Percentiles rank a stretch among this genome's conserved stretches.
Conservation (phyloP, 1,284 basidiomycete genomes). For the Ganoderma multipileum region DNA sequence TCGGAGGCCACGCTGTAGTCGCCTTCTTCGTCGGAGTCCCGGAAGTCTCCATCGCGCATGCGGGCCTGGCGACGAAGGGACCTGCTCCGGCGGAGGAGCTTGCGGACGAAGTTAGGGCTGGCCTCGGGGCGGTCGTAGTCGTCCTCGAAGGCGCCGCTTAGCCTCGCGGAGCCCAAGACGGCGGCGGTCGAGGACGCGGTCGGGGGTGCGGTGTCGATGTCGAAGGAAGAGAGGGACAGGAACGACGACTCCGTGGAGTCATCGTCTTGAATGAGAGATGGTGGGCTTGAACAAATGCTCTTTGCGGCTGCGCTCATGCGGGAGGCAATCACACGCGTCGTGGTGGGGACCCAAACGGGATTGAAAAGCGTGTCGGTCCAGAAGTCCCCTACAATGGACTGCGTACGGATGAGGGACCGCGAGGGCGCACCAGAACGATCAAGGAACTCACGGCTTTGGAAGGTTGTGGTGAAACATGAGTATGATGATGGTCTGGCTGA, state of each 20-base stretch:
- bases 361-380: conserved; percentile 6
- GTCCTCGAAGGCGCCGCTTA: conserved; percentile 18
- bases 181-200: conserved; percentile 21
- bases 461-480: not conserved
- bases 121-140: conserved; percentile 21
- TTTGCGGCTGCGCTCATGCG: not conserved
- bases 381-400: conserved; percentile 2
- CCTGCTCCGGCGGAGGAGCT: conserved; percentile 9
- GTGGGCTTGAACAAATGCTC: conserved; percentile 3
- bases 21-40: conserved; percentile 15
- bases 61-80: conserved; percentile 18
- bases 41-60: conserved; percentile 23
- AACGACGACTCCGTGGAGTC: conserved; percentile 11
- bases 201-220: conserved; percentile 13
- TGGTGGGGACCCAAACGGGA: not conserved
- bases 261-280: conserved; percentile 17
- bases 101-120: conserved; percentile 18
- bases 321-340: not conserved
- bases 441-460: not conserved
- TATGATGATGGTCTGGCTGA: not conserved
- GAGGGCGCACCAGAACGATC: too few species aligned
- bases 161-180: conserved; percentile 19
- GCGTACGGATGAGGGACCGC: not conserved
- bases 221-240: conserved; percentile 6
- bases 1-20: conserved; percentile 11